Evolutionary conservation across 208 protist genomes (phyloP).

Genomic region (Balamuthia mandrillaris): DNA sequence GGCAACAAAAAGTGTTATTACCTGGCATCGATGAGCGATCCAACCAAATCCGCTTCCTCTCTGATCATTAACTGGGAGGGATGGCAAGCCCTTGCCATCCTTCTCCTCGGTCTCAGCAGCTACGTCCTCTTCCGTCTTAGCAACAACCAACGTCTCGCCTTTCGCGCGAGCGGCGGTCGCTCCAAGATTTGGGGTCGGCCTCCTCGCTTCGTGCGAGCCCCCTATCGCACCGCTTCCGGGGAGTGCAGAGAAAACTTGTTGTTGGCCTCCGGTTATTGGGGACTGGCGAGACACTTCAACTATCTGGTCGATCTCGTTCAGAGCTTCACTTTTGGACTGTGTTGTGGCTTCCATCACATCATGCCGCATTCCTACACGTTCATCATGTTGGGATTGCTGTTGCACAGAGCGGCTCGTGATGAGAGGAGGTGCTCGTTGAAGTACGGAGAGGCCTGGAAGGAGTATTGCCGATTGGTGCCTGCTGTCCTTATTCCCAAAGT

Average conservation of each 20-base stretch:
- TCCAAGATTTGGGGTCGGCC: constrained; percentile 57
- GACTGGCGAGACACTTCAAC: constrained; percentile 91
- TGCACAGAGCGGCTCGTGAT: constrained; percentile 89
- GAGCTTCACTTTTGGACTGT: constrained; percentile 55
- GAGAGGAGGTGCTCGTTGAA: constrained; percentile 84
- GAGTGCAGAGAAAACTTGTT: constrained; percentile 63
- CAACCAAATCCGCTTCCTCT: not conserved
- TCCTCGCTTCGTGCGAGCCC: constrained; percentile 77
- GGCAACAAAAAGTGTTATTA: too few species aligned
- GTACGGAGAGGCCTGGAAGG: constrained; percentile 86
- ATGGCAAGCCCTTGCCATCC: constrained; percentile 29
- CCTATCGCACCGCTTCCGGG: constrained; percentile 54
- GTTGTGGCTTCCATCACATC: constrained; percentile 64
- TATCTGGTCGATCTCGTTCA: constrained; percentile 89
- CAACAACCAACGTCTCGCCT: constrained; percentile 67
- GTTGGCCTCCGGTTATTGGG: constrained; percentile 91
- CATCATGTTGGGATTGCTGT: constrained; percentile 80
- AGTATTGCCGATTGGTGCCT: constrained; percentile 83
- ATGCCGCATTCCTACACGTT: constrained; percentile 87
- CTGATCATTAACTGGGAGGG: too few species aligned
- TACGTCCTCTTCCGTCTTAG: constrained; percentile 68
- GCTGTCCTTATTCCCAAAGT: constrained; percentile 82
- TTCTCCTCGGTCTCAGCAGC: constrained; percentile 45
- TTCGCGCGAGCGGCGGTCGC: constrained; percentile 52
- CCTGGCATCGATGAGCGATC: constrained; percentile 75